Evolutionary conservation across 140 eudicot genomes (phyloP).

Genomic region (Anethum foeniculum): DNA sequence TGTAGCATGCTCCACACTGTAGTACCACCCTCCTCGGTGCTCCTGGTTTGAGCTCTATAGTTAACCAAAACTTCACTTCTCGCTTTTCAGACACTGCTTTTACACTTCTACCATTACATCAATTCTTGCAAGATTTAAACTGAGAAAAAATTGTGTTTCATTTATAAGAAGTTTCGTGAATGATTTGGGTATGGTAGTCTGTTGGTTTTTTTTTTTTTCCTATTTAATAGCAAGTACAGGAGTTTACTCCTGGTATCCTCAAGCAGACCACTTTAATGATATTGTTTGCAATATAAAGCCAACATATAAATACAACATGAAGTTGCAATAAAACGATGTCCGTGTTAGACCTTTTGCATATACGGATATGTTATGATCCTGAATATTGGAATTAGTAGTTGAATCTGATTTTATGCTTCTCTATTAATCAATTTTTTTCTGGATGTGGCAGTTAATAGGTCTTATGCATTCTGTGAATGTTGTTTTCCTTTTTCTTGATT

Average conservation of each 20-base stretch:
- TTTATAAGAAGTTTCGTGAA: background rate
- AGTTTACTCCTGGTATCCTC: background rate
- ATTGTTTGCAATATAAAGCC: background rate
- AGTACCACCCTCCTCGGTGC: background rate
- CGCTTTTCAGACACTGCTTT: background rate
- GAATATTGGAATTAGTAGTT: background rate
- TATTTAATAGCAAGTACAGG: background rate
- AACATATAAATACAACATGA: background rate
- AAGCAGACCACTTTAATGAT: background rate
- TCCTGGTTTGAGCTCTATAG: background rate
- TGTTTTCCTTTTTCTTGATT: constrained; percentile 64
- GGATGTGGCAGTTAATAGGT: constrained; percentile 59
- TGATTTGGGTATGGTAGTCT: background rate
- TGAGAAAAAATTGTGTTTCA: background rate
- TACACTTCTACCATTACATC: background rate
- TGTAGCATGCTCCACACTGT: background rate
- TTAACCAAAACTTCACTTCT: background rate
- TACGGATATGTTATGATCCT: background rate
- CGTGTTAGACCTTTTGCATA: background rate
- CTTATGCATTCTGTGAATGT: constrained; percentile 69
- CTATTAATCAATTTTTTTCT: background rate
- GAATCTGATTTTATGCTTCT: background rate
- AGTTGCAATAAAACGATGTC: background rate
- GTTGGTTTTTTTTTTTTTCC: background rate
- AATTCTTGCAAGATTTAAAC: background rate